Base-by-base conservation (phyloP, 306 rosid species). In the Dalbergia cultrata region DNA sequence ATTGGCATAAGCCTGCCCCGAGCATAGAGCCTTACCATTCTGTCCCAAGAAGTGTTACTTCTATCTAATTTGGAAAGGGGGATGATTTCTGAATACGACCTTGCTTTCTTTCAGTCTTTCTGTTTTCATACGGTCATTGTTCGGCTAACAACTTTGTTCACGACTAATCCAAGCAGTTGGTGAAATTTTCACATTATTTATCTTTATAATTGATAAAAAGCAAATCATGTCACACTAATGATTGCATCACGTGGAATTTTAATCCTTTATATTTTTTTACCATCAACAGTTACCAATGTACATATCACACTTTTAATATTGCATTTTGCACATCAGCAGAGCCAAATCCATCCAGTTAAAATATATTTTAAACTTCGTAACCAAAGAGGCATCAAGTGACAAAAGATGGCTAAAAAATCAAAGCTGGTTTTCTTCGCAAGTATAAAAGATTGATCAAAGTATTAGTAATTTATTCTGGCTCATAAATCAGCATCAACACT, bases 401-500 rank as follows among this genome's bases (percentile, higher is more conserved):
- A 9, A 62, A 65, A 16, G 14, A 62, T 4, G 57, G 57, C 70
- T 18, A 43, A 21, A 74, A 26, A 9, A 7, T 10, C 8, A 11
- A 26, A 39, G 74, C 26, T 61, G 44, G 17, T 80, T 54, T 54
- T 49, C 14, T 9, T 13, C 4, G 18, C 17, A 56, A 65, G 31
- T 19, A 64, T 18, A 70, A 58, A 54, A 76, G 53, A 47, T 57
- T 21, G n/a, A 6, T 2, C 6, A 43, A 64, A 70, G 2, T n/a
- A 53, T 13, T 8, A 45, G 37, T 43, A 52, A 50, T 57, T 65
- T 17, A 67, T 73, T 66, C n/a, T 50, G 67, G n/a, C 57, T 73
- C 71, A 77, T 34, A 34, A 50, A 50, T 26, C 63, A 18, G 43
- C 59, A 75, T 49, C 21, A 67, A 73, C 60, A 58, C 13, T 79